Evolutionary conservation across 345 rosid genomes (phyloP).

Genomic region (Salix purpurea): DNA sequence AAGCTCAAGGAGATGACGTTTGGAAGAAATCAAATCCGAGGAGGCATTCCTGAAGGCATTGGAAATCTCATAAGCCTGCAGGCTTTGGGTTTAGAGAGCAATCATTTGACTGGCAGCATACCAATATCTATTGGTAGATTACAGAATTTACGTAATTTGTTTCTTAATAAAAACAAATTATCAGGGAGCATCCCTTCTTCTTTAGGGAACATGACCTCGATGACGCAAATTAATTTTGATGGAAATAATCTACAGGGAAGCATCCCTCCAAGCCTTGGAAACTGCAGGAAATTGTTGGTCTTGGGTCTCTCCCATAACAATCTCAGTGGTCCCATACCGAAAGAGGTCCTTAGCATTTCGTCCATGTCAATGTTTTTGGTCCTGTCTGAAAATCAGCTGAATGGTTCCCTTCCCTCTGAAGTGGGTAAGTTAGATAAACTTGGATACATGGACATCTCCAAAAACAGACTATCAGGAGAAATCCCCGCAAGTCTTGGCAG

Average conservation of each 20-base stretch:
- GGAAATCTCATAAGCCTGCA: conserved; percentile 5
- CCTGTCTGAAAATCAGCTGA: conserved; percentile 1
- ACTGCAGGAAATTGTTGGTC: background rate
- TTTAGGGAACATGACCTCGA: conserved; percentile 1
- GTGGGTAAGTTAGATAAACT: too few species aligned
- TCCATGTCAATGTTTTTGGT: background rate
- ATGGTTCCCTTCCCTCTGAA: conserved; percentile 3
- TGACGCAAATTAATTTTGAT: background rate
- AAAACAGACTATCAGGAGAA: background rate
- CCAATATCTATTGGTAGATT: conserved; percentile 2
- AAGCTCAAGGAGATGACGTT: background rate
- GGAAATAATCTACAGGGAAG: conserved; percentile 8
- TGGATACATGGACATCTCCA: too few species aligned
- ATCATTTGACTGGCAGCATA: conserved; percentile 6
- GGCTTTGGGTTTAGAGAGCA: background rate
- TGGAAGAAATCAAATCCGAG: conserved; percentile 4
- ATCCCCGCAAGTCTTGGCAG: conserved; percentile 8
- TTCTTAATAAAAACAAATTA: background rate
- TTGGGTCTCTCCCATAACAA: conserved; percentile 1
- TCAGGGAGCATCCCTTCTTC: conserved; percentile 15
- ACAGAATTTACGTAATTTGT: background rate
- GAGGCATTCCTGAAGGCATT: conserved; percentile 8
- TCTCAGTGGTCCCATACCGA: conserved; percentile 8
- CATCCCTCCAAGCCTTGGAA: conserved; percentile 11
- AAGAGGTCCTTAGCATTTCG: conserved; percentile 4